Evolutionary conservation across 2,329 filamentous ascomycete species (phyloP), one percentile per base, ranked within the genome.

Genomic region (Trichoderma brevicompactum): DNA sequence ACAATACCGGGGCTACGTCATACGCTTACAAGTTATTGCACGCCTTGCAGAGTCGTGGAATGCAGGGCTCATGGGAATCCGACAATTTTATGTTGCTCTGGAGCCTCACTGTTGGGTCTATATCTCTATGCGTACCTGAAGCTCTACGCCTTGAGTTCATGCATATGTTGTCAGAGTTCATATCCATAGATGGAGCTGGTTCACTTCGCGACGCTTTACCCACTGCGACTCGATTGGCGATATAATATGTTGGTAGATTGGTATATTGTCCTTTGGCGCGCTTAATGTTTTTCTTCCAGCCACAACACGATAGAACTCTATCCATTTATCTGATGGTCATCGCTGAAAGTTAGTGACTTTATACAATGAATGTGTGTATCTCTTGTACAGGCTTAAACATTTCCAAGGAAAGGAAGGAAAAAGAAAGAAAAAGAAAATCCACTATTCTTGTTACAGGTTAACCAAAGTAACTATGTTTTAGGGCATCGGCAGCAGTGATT

Each of bases 251-350:
- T 28, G 2, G 23, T 28, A 28, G 23, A 28, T 5, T 28, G 23
- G 23, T 49, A 92, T 74, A 65, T 91, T 92, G 38, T 89, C 5
- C 23, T 28, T 28, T 28, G 23, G 23, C 23, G 23, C 23, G 23
- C 2, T 28, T 28, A 28, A 28, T 28, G 5, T 28, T 28, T 5
- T 28, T 28, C 23, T 28, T n/a, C n/a, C n/a, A n/a, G n/a, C n/a
- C n/a, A n/a, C 5, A 28, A 28, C 5, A 28, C 5, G 23, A 28
- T 28, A 5, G 23, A 28, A 2, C 2, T 28, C 5, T 28, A 28
- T 28, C 23, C 23, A 28, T 28, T 3, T 28, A 3, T 28, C 23
- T 28, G 23, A 28, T 5, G 13, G 10, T 32, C 8, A 38, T 53
- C 50, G 38, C 50, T 38, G 50, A 53, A 53, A 53, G 50, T 5